phyloP scores from a whole-genome alignment of 2,329 filamentous ascomycete genomes.

The Lasiodiplodia theobromae region DNA sequence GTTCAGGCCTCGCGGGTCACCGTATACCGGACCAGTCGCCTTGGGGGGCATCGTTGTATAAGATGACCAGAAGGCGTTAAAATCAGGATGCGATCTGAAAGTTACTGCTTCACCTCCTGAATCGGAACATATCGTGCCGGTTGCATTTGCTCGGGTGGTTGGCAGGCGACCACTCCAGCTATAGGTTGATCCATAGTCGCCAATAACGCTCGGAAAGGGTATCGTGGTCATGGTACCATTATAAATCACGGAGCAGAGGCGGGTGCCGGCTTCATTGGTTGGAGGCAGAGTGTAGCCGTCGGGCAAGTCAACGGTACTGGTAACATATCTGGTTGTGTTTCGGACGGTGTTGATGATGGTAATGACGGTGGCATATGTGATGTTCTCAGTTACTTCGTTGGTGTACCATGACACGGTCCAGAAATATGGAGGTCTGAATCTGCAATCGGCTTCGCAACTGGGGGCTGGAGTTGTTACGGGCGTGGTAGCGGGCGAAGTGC shows the following conservation, averaged over 20 bases:
- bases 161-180: background rate
- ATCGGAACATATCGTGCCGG: background rate
- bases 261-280: conserved; percentile 12
- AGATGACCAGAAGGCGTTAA: background rate
- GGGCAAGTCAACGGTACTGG: conserved; percentile 11
- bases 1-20: conserved; percentile 8
- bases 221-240: background rate
- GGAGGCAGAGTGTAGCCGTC: background rate
- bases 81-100: conserved; percentile 7
- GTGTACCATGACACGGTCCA: background rate
- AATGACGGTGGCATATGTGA: conserved; percentile 22
- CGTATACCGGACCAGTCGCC: background rate
- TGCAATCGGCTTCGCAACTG: background rate
- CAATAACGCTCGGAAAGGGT: background rate
- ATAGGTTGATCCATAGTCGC: background rate
- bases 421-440: background rate
- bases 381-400: background rate
- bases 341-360: conserved; percentile 23
- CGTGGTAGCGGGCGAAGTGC: background rate
- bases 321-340: conserved; percentile 20
- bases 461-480: background rate
- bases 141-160: conserved; percentile 2
- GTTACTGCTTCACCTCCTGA: background rate
- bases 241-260: background rate
- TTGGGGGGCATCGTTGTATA: background rate